phyloP scores from a whole-genome alignment of 768 basidiomycete species.

The Leccinum disarticulatum region DNA sequence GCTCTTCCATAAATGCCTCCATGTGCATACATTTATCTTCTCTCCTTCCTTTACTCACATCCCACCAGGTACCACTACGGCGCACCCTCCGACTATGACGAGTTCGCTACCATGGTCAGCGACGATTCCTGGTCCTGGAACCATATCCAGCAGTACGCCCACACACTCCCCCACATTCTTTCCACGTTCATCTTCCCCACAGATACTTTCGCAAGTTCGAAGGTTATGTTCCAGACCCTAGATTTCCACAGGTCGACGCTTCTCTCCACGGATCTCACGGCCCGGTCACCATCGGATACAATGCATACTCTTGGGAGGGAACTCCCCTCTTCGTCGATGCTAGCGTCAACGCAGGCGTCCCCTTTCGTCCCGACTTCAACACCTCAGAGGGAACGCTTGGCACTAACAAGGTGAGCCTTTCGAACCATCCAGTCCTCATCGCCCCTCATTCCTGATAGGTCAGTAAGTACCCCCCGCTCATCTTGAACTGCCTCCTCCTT shows the following conservation, averaged over 20 bases:
- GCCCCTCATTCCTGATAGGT: conserved; percentile 30
- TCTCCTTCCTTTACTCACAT: conserved; percentile 7
- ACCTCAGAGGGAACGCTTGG: conserved; percentile 57
- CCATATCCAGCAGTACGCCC: conserved; percentile 47
- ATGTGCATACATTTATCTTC: conserved; percentile 32
- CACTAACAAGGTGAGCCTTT: conserved; percentile 50
- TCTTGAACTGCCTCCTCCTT: neutral
- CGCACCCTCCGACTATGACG: conserved; percentile 66
- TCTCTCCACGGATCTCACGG: conserved; percentile 50
- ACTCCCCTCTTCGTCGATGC: conserved; percentile 56
- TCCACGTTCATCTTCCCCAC: neutral
- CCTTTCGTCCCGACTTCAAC: conserved; percentile 55
- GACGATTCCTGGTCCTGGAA: conserved; percentile 58
- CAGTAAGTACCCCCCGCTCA: conserved; percentile 33
- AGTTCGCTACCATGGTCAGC: conserved; percentile 56
- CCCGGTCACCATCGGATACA: conserved; percentile 60
- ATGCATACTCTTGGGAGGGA: conserved; percentile 44
- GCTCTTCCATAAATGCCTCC: conserved; percentile 64
- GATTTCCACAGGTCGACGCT: conserved; percentile 49
- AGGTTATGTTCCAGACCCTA: conserved; percentile 48
- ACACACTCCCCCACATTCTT: neutral
- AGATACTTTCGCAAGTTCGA: conserved; percentile 78
- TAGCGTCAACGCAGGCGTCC: conserved; percentile 50
- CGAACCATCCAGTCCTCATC: neutral
- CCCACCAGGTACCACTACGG: conserved; percentile 51